phyloP scores from a whole-genome alignment of 176 grass and related monocot species.

The Aegilops tauschii region DNA sequence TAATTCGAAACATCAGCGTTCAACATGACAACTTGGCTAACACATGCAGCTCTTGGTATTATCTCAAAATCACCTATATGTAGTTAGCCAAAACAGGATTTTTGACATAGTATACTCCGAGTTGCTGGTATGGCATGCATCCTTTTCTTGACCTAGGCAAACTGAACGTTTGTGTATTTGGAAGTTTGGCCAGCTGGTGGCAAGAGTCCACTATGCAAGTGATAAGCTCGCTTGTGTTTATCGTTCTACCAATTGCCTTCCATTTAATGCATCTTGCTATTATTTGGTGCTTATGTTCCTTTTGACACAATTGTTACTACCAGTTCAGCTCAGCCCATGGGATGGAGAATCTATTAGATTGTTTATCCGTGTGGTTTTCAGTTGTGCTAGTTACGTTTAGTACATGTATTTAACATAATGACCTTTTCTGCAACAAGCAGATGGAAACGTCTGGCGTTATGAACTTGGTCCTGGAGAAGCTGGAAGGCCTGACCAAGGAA shows the following conservation, averaged over 20 bases:
- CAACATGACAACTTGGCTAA: not conserved
- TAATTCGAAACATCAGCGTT: not conserved
- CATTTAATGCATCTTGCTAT: not conserved
- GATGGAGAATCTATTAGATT: not conserved
- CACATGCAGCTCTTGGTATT: not conserved
- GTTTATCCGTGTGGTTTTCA: not conserved
- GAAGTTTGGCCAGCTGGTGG: not conserved
- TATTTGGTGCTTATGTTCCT: not conserved
- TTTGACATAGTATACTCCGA: not conserved
- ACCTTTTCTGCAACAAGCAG: conserved; percentile 30
- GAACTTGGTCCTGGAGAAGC: conserved; percentile 72
- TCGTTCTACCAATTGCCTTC: not conserved
- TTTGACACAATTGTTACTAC: not conserved
- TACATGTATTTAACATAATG: conserved; percentile 14
- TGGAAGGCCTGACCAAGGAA: conserved; percentile 85
- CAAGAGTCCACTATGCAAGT: not conserved
- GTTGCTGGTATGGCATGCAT: not conserved
- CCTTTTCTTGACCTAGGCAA: not conserved
- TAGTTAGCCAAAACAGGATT: not conserved
- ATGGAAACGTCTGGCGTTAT: conserved; percentile 65
- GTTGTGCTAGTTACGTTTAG: not conserved
- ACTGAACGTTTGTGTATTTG: not conserved
- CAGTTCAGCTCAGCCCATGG: not conserved
- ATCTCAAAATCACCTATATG: not conserved
- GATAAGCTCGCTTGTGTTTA: not conserved